phyloP scores from a whole-genome alignment of 192 early-diverging fungal species.

The Coemansia sp. region DNA sequence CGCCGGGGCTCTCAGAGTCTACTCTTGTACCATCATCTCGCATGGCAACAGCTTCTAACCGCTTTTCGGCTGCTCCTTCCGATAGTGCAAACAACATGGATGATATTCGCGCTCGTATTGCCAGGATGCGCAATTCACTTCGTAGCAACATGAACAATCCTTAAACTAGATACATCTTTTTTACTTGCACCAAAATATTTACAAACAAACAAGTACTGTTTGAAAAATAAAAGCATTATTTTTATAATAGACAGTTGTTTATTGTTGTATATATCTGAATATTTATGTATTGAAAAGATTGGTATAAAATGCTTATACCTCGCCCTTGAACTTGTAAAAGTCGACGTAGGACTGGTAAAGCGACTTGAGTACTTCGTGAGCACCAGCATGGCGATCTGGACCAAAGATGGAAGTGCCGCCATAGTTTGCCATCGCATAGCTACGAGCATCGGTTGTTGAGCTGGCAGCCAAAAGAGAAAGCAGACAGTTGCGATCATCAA shows the following conservation, averaged over 20 bases:
- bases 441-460: not conserved
- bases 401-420: conserved; percentile 33
- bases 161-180: no score
- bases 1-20: no score
- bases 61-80: no score
- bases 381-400: conserved; percentile 32
- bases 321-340: conserved; percentile 44
- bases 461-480: conserved; percentile 22
- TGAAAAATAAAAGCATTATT: not conserved
- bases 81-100: conserved; percentile 19
- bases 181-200: no score
- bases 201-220: no score
- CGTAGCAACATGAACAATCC: conserved; percentile 18
- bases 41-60: no score
- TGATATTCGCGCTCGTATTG: conserved; percentile 20
- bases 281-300: not conserved
- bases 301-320: conserved; percentile 6
- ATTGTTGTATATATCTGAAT: not conserved
- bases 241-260: not conserved
- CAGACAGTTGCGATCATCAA: conserved; percentile 17
- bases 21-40: no score
- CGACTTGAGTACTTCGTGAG: conserved; percentile 41
- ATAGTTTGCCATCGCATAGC: conserved; percentile 2
- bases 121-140: conserved; percentile 28
- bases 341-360: conserved; percentile 41